Base-by-base conservation (phyloP, 208 protist genomes). In the Trypanosomatidae sp. region DNA sequence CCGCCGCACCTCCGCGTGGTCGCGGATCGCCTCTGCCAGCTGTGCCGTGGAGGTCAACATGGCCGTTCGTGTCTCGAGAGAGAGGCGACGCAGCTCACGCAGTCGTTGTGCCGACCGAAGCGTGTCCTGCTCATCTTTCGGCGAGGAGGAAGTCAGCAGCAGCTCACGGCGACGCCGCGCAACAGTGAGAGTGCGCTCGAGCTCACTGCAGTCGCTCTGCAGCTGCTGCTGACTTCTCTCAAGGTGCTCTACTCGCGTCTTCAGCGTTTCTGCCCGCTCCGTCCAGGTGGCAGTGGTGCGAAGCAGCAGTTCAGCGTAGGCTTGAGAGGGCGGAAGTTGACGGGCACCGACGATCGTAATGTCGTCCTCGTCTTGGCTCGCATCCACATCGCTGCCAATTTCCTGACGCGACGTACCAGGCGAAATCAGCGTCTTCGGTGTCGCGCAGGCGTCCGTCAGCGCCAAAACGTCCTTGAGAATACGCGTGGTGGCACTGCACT, bases 191-290 rank as follows among this genome's bases (percentile, higher is more conserved):
- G 81, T 83, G 41, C 60, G 44, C 68, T 87, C 75, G 8, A 95
- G 75, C 58, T 84, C 79, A 10, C 56, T 56, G 62, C 85, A 87
- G 74, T 93, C 87, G n/a, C 85, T 82, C 62, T 89, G 81, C 36
- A 95, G 78, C 67, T 85, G 76, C 74, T 84, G 77, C 62, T 76
- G 64, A 49, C 79, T 89, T 50, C 33, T 69, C 13, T 76, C 56
- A 6, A 93, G 83, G 44, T 86, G 73, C 7, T 64, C 9, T 36
- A 88, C 81, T 15, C 89, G 87, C 15, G 69, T 66, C 28, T 75
- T 66, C 30, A 93, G 58, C 10, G 71, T 89, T 17, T 56, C 64
- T 3, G 74, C 67, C 17, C 91, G 83, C 41, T 66, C 69, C 58
- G 83, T 56, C 69, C 87, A 79, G 36, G 77, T 70, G 1, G 66